Conservation (phyloP, 352 stramenopile genomes). For the Globisporangium mamillatum region DNA sequence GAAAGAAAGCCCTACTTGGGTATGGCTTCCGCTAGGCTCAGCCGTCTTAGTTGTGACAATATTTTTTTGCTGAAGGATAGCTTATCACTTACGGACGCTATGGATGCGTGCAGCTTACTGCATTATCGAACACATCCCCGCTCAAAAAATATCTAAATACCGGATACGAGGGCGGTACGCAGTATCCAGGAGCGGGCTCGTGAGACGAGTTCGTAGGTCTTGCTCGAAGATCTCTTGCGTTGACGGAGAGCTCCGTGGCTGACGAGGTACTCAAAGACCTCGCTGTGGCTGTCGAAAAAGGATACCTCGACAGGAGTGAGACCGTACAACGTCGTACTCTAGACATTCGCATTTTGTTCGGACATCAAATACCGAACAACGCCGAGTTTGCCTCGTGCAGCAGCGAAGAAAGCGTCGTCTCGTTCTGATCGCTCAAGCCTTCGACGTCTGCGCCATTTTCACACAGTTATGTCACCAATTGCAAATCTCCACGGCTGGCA, state of each 20-base stretch:
- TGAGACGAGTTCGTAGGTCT: background rate
- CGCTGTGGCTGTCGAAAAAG: background rate
- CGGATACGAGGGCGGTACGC: no score
- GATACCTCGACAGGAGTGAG: background rate
- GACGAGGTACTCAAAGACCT: background rate
- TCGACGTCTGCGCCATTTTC: background rate
- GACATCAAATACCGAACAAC: background rate
- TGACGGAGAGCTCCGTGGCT: background rate
- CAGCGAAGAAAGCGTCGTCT: constrained; percentile 5
- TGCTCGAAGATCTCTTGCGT: background rate
- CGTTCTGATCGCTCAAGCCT: background rate
- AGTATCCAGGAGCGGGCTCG: no score
- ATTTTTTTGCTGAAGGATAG: background rate
- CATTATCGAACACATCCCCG: background rate
- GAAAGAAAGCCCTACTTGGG: background rate
- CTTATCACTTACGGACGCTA: background rate
- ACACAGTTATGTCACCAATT: constrained; percentile 2
- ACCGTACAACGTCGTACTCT: background rate
- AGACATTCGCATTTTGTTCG: background rate
- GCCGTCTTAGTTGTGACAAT: background rate
- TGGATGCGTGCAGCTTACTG: background rate
- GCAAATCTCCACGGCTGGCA: background rate
- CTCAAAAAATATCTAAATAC: background rate
- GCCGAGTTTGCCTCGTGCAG: background rate
- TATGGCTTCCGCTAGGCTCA: background rate